Base-by-base conservation (phyloP, 1,284 basidiomycete species). In the Schizopora paradoxa region DNA sequence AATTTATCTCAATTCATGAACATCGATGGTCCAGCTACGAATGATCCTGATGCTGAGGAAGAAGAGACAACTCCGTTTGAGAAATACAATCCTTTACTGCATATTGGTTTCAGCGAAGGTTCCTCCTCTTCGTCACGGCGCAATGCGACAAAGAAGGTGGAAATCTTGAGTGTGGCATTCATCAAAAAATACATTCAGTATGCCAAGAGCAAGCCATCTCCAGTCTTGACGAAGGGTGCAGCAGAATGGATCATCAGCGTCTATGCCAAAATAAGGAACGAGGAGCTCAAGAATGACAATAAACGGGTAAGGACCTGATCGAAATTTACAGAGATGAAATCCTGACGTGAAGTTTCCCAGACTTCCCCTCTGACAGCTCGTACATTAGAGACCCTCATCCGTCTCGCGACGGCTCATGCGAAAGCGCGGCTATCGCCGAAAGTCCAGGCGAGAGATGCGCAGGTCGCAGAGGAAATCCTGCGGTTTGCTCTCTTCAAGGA, bases 151-250 rank as follows among this genome's bases (percentile, higher is more conserved):
- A 80, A 79, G 58, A 79, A 84, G 63, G 76, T 77, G 51, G 92
- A 99, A 66, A 85, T 99, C 28, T 74, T 99, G 36, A 91, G 85
- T 53, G 92, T 97, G 51, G 71, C 84, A 4, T 99, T 99, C 61
- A 83, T 99, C 62, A 99, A 99, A 67, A 99, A 98, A 69, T 99
- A 96, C 63, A 89, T 99, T 45, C 95, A 99, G 66, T 98, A 98
- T 62, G 89, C 96, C 43, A 99, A 98, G 69, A 87, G 78, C 65
- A 82, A 86, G 56, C 76, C 83, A 39, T 76, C 88, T 56, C 96
- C 96, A 1, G 80, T 77, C 22, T 70, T 99, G 49, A 94, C 92
- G 3, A 87, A 93, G 63, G 92, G 88, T 16, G 96, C 96, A 1
- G 91, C 94, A 45, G 93, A 98, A 62, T 82, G 86, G 66, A 98